Evolutionary conservation across 148 eudicot species (phyloP).

Genomic region (Talinum fruticosum): DNA sequence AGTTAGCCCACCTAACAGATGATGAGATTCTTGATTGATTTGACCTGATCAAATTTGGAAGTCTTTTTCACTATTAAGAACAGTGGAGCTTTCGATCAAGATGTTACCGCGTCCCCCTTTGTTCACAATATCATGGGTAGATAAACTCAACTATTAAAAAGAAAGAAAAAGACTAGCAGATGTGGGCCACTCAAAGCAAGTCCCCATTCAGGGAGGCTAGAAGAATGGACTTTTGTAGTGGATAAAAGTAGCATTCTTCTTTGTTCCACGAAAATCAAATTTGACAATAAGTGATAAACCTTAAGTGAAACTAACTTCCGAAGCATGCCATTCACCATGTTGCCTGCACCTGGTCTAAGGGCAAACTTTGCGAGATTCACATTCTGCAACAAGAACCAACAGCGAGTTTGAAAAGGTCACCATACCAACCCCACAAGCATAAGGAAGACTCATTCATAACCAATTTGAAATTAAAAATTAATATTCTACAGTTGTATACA

Average conservation of each 20-base stretch:
- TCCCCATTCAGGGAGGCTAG: not conserved
- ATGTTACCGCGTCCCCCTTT: too few relatives aligned
- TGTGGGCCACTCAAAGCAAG: not conserved
- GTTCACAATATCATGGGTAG: constrained; percentile 1
- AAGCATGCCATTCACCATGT: constrained; percentile 93
- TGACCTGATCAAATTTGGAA: too few relatives aligned
- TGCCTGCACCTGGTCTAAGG: constrained; percentile 96
- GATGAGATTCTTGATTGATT: too few relatives aligned
- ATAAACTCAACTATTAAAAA: too few relatives aligned
- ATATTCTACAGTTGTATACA: not conserved
- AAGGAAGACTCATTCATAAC: not conserved
- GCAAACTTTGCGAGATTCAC: constrained; percentile 91
- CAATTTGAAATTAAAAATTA: not conserved
- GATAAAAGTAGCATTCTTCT: not conserved
- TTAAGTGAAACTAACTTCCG: constrained; percentile 68
- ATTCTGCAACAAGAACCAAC: constrained; percentile 44
- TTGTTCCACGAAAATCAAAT: not conserved
- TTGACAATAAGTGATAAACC: constrained; percentile 35
- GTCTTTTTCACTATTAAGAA: too few relatives aligned
- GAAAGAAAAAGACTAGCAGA: too few relatives aligned
- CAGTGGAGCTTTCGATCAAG: too few relatives aligned
- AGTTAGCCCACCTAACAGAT: too few relatives aligned
- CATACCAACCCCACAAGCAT: not conserved
- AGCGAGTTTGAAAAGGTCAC: not conserved
- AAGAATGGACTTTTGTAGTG: not conserved